Percentiles rank a stretch among this genome's conserved stretches.
Evolutionary conservation across 1,284 basidiomycete genomes (phyloP).

Genomic region (Vanrija humicola): DNA sequence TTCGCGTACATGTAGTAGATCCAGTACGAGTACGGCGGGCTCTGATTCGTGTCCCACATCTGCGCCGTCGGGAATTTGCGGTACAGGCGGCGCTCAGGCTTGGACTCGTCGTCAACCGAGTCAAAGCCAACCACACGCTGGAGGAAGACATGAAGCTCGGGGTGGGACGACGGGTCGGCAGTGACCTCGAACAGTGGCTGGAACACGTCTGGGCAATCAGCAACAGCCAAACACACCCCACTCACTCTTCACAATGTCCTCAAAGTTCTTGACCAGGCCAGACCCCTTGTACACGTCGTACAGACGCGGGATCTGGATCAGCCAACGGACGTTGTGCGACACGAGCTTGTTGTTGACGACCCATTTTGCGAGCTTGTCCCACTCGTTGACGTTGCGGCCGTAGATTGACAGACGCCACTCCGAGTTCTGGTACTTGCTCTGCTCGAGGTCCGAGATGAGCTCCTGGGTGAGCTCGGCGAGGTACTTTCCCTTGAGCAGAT

Average conservation of each 20-base stretch:
- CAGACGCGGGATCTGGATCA: constrained; percentile 91
- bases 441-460: constrained; percentile 91
- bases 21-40: constrained; percentile 95
- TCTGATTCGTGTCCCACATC: constrained; percentile 83
- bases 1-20: constrained; percentile 98
- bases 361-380: constrained; percentile 99
- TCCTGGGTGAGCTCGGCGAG: constrained; percentile 84
- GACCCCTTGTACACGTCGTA: constrained; percentile 95
- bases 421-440: constrained; percentile 98
- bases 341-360: constrained; percentile 88
- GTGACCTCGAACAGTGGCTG: constrained; percentile 94
- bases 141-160: constrained; percentile 91
- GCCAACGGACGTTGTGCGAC: constrained; percentile 97
- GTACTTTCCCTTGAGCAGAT: constrained; percentile 85
- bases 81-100: constrained; percentile 84
- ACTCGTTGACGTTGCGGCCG: constrained; percentile 70
- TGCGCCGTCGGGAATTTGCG: constrained; percentile 93
- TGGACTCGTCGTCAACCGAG: constrained; percentile 96
- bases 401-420: constrained; percentile 98
- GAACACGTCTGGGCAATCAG: constrained; percentile 69
- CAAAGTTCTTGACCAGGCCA: constrained; percentile 79
- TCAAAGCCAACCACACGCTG: constrained; percentile 96
- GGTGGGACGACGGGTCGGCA: constrained; percentile 80
- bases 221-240: constrained; percentile 14
- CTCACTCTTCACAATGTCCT: constrained; percentile 85